Conservation (phyloP, 805 yeast genomes). For the Metschnikowia henanensis region DNA sequence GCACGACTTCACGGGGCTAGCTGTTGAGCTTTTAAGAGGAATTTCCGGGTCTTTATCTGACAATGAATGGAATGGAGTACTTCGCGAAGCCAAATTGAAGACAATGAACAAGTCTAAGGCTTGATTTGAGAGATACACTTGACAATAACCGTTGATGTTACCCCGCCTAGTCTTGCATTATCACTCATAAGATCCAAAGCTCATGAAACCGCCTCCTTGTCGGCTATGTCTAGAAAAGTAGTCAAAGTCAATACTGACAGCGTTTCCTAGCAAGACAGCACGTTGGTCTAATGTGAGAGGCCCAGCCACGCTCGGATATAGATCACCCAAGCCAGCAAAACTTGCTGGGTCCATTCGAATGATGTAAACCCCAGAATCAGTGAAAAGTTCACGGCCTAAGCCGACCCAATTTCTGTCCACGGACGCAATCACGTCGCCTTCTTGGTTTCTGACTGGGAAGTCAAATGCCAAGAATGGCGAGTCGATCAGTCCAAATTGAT, state of each 20-base stretch:
- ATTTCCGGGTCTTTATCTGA: slow-evolving; percentile 36
- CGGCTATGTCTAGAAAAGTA: slow-evolving; percentile 91
- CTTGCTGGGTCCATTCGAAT: slow-evolving; percentile 77
- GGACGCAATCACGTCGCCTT: slow-evolving; percentile 61
- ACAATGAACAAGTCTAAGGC: slow-evolving; percentile 9
- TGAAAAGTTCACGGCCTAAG: slow-evolving; percentile 84
- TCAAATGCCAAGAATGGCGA: slow-evolving; percentile 85
- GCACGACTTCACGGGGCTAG: slow-evolving; percentile 53
- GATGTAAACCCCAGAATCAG: slow-evolving; percentile 93
- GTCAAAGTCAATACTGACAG: slow-evolving; percentile 92
- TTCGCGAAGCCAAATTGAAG: slow-evolving; percentile 26
- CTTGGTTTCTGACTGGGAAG: slow-evolving; percentile 69
- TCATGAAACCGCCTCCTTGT: slow-evolving; percentile 47
- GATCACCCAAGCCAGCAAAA: slow-evolving; percentile 55
- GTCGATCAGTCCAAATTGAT: slow-evolving; percentile 86
- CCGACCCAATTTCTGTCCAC: slow-evolving; percentile 97
- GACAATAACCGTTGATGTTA: too few relatives aligned
- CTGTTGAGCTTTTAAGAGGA: slow-evolving; percentile 45
- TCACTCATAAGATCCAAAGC: slow-evolving; percentile 30
- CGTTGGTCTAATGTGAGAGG: slow-evolving; percentile 75
- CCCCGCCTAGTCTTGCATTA: not conserved
- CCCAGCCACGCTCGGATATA: slow-evolving; percentile 51
- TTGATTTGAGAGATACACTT: not conserved
- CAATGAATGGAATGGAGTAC: slow-evolving; percentile 36
- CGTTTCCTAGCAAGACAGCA: slow-evolving; percentile 82